A percentile compares a stretch with the other conserved stretches of the same genome.
Conservation (phyloP, 495 filamentous ascomycete species). For the Saxophila tyrrhenica region DNA sequence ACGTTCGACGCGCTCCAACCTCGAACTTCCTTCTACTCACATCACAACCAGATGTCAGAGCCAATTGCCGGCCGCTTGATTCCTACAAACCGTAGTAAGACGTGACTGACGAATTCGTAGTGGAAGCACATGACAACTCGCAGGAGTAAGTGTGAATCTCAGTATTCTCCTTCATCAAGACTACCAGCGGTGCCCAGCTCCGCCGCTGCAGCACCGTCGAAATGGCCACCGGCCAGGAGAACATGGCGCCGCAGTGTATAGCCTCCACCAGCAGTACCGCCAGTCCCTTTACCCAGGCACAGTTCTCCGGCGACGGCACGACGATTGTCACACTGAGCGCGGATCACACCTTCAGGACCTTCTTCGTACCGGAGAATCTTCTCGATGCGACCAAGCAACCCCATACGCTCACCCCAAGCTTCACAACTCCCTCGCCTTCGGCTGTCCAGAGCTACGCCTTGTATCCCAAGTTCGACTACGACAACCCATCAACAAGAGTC, state of each 20-base stretch:
- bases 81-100: no score
- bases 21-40: no score
- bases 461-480: slow-evolving; percentile 62
- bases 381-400: slow-evolving; percentile 41
- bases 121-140: no score
- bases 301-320: slow-evolving; percentile 57
- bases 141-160: no score
- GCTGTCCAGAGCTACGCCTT: slow-evolving; percentile 59
- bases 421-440: slow-evolving; percentile 48
- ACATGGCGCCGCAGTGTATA: not conserved
- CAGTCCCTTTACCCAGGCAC: slow-evolving; percentile 11
- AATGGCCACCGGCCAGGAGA: no score
- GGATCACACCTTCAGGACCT: slow-evolving; percentile 56
- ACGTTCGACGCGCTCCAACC: no score
- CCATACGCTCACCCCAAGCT: slow-evolving; percentile 45
- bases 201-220: no score
- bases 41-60: no score
- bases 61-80: no score
- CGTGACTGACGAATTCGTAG: no score
- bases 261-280: not conserved
- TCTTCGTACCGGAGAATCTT: slow-evolving; percentile 63
- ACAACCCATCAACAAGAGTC: slow-evolving; percentile 52
- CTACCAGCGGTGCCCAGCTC: no score
- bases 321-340: slow-evolving; percentile 63
- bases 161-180: no score